Evolutionary conservation across 106 monocot species (phyloP).

Genomic region (Phalaenopsis aphrodite): DNA sequence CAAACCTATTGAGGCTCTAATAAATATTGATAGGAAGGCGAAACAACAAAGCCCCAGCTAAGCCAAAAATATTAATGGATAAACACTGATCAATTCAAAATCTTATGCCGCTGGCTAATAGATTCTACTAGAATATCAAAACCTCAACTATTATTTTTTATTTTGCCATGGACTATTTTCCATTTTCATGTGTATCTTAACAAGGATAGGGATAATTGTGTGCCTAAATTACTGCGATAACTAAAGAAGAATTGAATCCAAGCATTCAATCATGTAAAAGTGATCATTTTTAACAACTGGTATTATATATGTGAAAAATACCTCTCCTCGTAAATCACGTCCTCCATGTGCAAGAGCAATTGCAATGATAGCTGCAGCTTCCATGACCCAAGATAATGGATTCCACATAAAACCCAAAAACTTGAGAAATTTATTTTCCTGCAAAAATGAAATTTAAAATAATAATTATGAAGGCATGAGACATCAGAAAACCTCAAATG

Average conservation of each 20-base stretch:
- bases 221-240: not conserved
- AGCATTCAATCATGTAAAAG: not conserved
- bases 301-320: not conserved
- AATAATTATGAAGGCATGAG: not conserved
- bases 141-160: not conserved
- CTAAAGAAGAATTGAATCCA: not conserved
- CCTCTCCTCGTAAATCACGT: conserved; percentile 25
- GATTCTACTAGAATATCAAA: not conserved
- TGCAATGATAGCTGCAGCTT: conserved; percentile 48
- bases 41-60: not conserved
- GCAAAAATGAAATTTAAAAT: not conserved
- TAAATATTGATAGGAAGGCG: too few species aligned
- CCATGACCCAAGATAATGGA: conserved; percentile 60
- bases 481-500: conserved; percentile 6
- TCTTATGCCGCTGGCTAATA: not conserved
- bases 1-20: too few species aligned
- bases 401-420: conserved; percentile 64
- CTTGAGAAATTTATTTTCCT: conserved; percentile 53
- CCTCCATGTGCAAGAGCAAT: conserved; percentile 53
- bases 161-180: not conserved
- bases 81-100: not conserved
- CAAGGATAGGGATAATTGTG: not conserved
- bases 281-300: not conserved
- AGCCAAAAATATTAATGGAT: not conserved
- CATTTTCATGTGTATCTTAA: not conserved